A percentile compares a stretch with the other conserved stretches of the same genome.
Conservation (phyloP, 2,329 filamentous ascomycete genomes). For the Lachnellula cervina region DNA sequence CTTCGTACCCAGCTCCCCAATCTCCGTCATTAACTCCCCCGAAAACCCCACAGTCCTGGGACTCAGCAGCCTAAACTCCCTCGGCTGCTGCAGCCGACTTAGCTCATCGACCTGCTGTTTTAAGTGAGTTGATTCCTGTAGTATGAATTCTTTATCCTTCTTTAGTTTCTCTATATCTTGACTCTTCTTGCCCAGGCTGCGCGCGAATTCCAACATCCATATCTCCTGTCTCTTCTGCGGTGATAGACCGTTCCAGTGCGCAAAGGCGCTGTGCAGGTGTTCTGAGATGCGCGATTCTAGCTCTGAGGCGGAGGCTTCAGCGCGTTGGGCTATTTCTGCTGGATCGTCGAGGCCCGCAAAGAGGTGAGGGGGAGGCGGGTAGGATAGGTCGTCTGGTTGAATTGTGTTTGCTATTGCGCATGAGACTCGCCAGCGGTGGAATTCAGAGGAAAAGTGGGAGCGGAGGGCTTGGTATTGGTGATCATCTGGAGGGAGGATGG, state of each 20-base stretch:
- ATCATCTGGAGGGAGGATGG: constrained; percentile 67
- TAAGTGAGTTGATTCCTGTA: constrained; percentile 52
- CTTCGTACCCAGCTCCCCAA: constrained; percentile 43
- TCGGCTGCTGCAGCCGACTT: constrained; percentile 53
- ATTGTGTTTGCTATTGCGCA: constrained; percentile 47
- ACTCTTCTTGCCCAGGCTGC: constrained; percentile 52
- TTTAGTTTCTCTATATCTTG: constrained; percentile 48
- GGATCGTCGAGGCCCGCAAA: constrained; percentile 27
- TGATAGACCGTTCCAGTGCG: constrained; percentile 67
- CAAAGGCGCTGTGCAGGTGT: constrained; percentile 73
- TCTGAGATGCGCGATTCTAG: constrained; percentile 65
- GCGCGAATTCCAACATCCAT: constrained; percentile 57
- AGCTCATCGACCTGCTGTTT: constrained; percentile 56
- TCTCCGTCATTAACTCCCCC: constrained; percentile 41
- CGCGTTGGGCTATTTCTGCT: constrained; percentile 32
- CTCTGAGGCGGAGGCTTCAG: constrained; percentile 35
- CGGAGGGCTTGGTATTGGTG: constrained; percentile 70
- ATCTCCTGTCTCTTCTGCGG: constrained; percentile 51
- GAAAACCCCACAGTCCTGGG: constrained; percentile 51
- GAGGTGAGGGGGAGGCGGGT: constrained; percentile 37
- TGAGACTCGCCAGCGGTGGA: constrained; percentile 58
- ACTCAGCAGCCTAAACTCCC: constrained; percentile 50
- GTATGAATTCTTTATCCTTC: constrained; percentile 38
- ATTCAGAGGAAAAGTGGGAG: constrained; percentile 61
- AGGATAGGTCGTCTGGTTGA: constrained; percentile 44